Base-by-base conservation (phyloP, 768 basidiomycete genomes). In the Trametes punicea region DNA sequence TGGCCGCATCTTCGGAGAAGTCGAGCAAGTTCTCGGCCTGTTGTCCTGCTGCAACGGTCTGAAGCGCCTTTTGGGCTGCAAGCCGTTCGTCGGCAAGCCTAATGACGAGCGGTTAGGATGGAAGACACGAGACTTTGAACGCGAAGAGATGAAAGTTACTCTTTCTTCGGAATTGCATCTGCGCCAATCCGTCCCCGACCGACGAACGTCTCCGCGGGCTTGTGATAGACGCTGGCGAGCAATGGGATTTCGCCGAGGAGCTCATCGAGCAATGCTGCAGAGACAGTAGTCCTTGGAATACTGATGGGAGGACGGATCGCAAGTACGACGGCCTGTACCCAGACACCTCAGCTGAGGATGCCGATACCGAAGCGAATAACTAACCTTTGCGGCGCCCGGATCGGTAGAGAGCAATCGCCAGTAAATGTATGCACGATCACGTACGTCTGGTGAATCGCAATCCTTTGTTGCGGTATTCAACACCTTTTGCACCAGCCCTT, bases 341-440 rank as follows among this genome's bases (percentile, higher is more conserved):
- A n/a, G 36, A 51, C 33, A 55, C 39, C 29, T 51, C 11, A 46
- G 16, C 21, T 21, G 20, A 2, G 4, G 3, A 21, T 20, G 3
- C 10, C 8, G 27, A 3, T 9, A 1, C 18, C 9, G 29, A 7
- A 8, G 13, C 18, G 16, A 8, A 18, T 29, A 58, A 5, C 74
- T 46, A 59, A 91, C 94, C 80, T 98, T 99, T 0, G 97, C 96
- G 16, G 96, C 93, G 2, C 84, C 91, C 1, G 95, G 92, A 70
- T 99, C 96, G 53, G 93, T 94, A 6, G 93, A 96, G 25, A 99
- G 71, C 60, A 99, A 67, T 58, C 97, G 80, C 97, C 97, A 99
- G 67, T 98, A 98, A 36, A 98, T 96, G 67, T 98, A 99, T 1
- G 97, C 97, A 46, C 95, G 81, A 70, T 99, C 97, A 38, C 97